Base-by-base conservation (phyloP, 805 yeast species). In the Metschnikowia anglica region DNA sequence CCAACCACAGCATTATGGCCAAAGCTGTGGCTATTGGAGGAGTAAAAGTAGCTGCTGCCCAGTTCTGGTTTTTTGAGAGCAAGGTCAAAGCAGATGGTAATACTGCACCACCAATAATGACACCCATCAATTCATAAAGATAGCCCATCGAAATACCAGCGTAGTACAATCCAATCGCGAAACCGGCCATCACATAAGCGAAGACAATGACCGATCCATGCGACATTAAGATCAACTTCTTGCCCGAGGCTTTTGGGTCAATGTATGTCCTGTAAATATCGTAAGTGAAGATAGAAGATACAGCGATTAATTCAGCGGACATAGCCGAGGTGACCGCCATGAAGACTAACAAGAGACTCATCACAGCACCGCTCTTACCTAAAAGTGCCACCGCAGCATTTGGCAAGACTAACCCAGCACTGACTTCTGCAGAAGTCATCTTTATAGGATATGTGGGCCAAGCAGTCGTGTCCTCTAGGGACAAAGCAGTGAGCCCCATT, bases 271-370 rank as follows among this genome's bases (percentile, higher is more conserved):
- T 80, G 78, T 84, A 89, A 48, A 89, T 73, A 66, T 89, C 97
- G 55, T 87, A 89, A 33, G 96, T 85, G 70, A 81, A 77, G 47
- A 89, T 79, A 2, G 96, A 83, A 3, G 95, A 85, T 15, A 87
- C 90, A 2, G 96, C 85, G 59, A 89, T 86, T 56, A 89, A 77
- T 64, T 89, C 96, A 28, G 96, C 91, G 24, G 95, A 85, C 77
- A 87, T 80, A 19, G 97, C 96, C 36, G 95, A 85, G 0, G 97
- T 89, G 32, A 85, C 91, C 19, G 97, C 96, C 90, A 88, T 85
- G 64, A 89, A 89, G 9, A 88, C 78, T 72, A 89, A 66, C 25
- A 89, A 62, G 49, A 89, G 73, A 8, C 89, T 76, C 26, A 90
- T 90, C 36, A 80, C 90, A 4, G 95, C 95, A 48, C 97, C 97